phyloP scores from a whole-genome alignment of 2,329 filamentous ascomycete genomes.

The Paradendryphiella salina region DNA sequence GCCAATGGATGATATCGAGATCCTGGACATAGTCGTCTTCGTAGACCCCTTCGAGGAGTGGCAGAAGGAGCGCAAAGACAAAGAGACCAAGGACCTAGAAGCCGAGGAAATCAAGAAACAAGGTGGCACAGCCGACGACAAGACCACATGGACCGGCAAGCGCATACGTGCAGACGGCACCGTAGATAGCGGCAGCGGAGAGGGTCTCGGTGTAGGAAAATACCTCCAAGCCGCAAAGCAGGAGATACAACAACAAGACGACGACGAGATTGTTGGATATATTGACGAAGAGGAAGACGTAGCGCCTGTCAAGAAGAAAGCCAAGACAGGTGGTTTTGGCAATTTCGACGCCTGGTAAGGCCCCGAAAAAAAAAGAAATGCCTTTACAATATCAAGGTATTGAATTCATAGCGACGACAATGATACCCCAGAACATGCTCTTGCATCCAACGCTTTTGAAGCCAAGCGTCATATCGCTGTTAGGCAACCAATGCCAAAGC shows the following conservation, averaged over 20 bases:
- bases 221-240: conserved; percentile 70
- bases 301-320: conserved; percentile 75
- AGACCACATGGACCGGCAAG: conserved; percentile 95
- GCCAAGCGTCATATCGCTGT: background rate
- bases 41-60: conserved; percentile 97
- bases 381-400: background rate
- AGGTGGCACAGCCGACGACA: conserved; percentile 83
- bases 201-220: conserved; percentile 68
- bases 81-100: conserved; percentile 63
- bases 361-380: background rate
- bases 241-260: conserved; percentile 40
- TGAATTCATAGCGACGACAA: background rate
- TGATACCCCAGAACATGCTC: background rate
- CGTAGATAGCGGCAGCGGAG: conserved; percentile 58
- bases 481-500: background rate
- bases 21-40: conserved; percentile 82
- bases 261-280: conserved; percentile 64
- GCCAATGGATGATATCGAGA: conserved; percentile 76
- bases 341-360: conserved; percentile 88
- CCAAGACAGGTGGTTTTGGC: conserved; percentile 77
- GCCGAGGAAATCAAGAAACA: conserved; percentile 64
- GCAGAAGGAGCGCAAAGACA: conserved; percentile 62
- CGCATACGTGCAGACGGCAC: conserved; percentile 71
- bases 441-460: background rate
- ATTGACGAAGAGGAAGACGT: conserved; percentile 67